phyloP scores from a whole-genome alignment of 1,284 basidiomycete species.

The Mycosarcoma mackinlayi region DNA sequence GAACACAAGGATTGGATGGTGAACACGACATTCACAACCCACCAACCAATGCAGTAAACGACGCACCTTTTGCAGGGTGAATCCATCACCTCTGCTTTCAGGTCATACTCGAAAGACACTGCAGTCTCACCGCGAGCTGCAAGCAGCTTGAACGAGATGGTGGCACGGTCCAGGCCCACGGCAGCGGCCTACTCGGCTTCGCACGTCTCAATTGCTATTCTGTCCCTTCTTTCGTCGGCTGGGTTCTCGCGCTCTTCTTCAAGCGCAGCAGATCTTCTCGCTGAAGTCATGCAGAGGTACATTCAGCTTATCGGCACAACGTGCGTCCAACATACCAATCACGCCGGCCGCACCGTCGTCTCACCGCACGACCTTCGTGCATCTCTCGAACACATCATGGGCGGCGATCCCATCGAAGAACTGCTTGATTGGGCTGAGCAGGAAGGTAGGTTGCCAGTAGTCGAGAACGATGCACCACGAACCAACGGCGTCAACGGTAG shows the following conservation, averaged over 20 bases:
- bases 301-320: slow-evolving; percentile 44
- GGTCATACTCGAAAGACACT: background rate
- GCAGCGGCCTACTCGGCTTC: slow-evolving; percentile 48
- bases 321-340: slow-evolving; percentile 46
- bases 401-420: slow-evolving; percentile 47
- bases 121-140: background rate
- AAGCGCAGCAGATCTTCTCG: slow-evolving; percentile 43
- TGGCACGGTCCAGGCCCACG: slow-evolving; percentile 36
- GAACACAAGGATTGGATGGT: slow-evolving; percentile 5
- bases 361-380: slow-evolving; percentile 49
- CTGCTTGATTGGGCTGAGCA: slow-evolving; percentile 55
- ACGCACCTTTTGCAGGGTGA: slow-evolving; percentile 26
- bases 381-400: slow-evolving; percentile 52
- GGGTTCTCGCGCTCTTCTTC: slow-evolving; percentile 54
- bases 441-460: slow-evolving; percentile 30
- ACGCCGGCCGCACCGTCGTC: slow-evolving; percentile 37
- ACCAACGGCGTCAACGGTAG: slow-evolving; percentile 17
- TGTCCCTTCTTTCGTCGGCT: slow-evolving; percentile 40
- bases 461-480: background rate
- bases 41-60: slow-evolving; percentile 29
- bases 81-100: slow-evolving; percentile 22
- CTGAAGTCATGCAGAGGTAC: slow-evolving; percentile 58
- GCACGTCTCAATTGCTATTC: slow-evolving; percentile 39
- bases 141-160: slow-evolving; percentile 12
- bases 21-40: background rate